These are phyloP conservation scores for Xenosphaeropsis pyriputrescens DNA, from an alignment of 2,329 filamentous ascomycete genomes.

Conservation along the genomic window DNA sequence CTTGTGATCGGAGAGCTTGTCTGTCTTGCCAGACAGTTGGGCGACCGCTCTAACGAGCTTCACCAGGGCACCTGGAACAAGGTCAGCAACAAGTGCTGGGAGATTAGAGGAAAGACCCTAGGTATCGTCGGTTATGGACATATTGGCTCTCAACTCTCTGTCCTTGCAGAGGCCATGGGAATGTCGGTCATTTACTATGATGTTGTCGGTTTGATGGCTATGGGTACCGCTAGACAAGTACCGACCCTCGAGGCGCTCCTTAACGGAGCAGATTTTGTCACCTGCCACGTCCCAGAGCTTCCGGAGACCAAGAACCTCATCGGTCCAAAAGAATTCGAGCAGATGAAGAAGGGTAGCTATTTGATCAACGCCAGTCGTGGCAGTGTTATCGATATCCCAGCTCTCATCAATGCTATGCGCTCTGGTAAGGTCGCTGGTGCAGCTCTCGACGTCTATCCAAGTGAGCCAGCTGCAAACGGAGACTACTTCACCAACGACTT, in stretches of 20 bases:
- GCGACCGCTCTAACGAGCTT: conserved; percentile 87
- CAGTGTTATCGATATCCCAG: conserved; percentile 85
- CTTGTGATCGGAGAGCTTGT: conserved; percentile 93
- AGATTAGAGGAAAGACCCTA: conserved; percentile 92
- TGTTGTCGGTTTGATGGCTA: conserved; percentile 81
- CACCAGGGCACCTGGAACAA: conserved; percentile 96
- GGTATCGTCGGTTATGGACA: conserved; percentile 94
- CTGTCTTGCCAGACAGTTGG: conserved; percentile 74
- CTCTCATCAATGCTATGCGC: conserved; percentile 76
- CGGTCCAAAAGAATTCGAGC: conserved; percentile 57
- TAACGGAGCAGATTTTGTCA: conserved; percentile 75
- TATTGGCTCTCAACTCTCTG: conserved; percentile 90
- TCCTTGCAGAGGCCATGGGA: conserved; percentile 92
- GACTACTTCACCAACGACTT: conserved; percentile 82
- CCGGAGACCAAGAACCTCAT: conserved; percentile 92
- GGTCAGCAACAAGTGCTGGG: conserved; percentile 93
- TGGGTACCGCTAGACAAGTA: conserved; percentile 80
- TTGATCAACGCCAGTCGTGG: conserved; percentile 93
- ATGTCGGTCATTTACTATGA: conserved; percentile 98
- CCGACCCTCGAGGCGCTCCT: conserved; percentile 64
- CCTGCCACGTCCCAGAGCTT: conserved; percentile 85
- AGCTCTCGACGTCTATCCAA: conserved; percentile 91
- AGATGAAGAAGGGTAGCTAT: conserved; percentile 90
- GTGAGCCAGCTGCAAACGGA: conserved; percentile 86
- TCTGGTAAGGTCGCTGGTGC: conserved; percentile 80